Base-by-base conservation (phyloP, 768 basidiomycete genomes). In the Lentinula lateritia region DNA sequence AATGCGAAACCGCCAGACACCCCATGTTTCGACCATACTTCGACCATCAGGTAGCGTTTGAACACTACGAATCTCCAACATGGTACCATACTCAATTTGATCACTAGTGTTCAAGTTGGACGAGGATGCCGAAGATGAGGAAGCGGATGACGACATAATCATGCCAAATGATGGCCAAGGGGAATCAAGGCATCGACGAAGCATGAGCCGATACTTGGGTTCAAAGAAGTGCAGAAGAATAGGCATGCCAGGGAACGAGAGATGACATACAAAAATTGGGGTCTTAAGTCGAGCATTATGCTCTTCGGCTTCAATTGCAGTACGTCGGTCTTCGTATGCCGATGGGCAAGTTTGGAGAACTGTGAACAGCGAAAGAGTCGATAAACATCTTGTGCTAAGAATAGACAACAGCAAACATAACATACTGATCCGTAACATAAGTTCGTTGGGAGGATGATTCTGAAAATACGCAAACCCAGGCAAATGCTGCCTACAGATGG, bases 121-220 rank as follows among this genome's bases (percentile, higher is more conserved):
- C 63, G 62, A 50, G 20, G 67, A 58, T 63, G 66, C 10, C 62
- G 43, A 28, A 67, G 63, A 7, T 69, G 70, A 70, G 0, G 77
- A 73, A 23, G 75, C 70, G 20, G 78, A 73, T 3, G 83, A 78
- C 13, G 91, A 87, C 76, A 96, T 87, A 68, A 97, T 83, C 92
- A 98, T 98, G 41, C 96, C 96, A 73, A 98, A 97, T 23, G 80
- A 79, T n/a, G 92, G 92, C 46, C 76, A 76, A 5, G 83, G 78
- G 15, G 82, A 85, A 67, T 93, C 88, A 61, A 98, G 87, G 71
- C 91, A 94, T n/a, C 96, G 87, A 23, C 96, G 90, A 58, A 98
- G 88, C 96, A 98, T 98, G 55, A 98, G 81, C 6, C 96, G 89
- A 72, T 98, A 86, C 78, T 92, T 82, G 0, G 96, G 96, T 72